These are phyloP conservation scores for Gomphus sp. DNA, from an alignment of 1,284 basidiomycete genomes.

Conservation along the genomic window DNA sequence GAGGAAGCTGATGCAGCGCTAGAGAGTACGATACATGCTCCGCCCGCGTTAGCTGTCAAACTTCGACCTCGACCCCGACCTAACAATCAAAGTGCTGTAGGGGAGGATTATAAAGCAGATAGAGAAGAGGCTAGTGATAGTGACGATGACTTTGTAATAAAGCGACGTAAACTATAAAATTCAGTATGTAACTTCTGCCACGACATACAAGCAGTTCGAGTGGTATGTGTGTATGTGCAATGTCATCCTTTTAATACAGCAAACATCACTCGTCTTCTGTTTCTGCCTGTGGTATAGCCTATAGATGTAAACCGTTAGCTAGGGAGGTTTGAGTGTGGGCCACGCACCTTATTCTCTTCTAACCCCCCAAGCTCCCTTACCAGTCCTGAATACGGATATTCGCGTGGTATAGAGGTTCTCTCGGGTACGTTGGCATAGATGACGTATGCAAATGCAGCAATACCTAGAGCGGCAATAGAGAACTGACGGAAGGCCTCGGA, in stretches of 20 bases:
- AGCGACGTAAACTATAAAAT: constrained; percentile 1
- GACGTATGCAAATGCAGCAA: constrained; percentile 48
- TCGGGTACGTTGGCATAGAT: constrained; percentile 45
- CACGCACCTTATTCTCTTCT: constrained; percentile 59
- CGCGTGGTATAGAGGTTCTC: constrained; percentile 51
- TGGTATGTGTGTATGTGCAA: neutral
- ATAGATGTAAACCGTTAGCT: neutral
- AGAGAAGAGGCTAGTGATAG: constrained; percentile 2
- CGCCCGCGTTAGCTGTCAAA: constrained; percentile 18
- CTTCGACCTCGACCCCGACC: constrained; percentile 29
- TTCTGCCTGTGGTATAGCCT: neutral
- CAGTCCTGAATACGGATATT: constrained; percentile 67
- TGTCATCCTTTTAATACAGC: neutral
- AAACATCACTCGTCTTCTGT: neutral
- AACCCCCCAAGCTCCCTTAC: constrained; percentile 65
- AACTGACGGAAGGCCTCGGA: constrained; percentile 55
- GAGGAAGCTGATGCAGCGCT: constrained; percentile 11
- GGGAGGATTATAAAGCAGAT: constrained; percentile 1
- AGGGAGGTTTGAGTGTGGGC: neutral
- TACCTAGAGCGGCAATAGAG: constrained; percentile 46
- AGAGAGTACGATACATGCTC: constrained; percentile 6
- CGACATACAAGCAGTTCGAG: neutral
- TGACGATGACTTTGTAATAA: constrained; percentile 12
- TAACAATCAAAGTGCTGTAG: constrained; percentile 8
- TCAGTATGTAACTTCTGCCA: neutral